phyloP scores from a whole-genome alignment of 1,284 basidiomycete genomes.

The Naganishia sp. region DNA sequence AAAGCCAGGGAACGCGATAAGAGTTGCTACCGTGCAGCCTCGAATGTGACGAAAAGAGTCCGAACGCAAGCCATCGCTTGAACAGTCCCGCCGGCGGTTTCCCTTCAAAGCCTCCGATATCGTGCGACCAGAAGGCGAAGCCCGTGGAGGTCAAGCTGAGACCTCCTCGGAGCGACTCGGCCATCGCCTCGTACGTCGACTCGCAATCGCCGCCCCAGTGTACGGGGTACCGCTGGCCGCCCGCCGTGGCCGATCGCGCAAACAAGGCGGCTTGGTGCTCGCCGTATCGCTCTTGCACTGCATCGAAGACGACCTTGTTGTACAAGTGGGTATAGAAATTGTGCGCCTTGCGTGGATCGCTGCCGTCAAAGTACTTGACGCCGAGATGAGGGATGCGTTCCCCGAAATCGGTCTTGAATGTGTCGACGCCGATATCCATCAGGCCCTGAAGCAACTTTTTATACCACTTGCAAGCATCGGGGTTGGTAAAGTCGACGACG shows the following conservation, averaged over 20 bases:
- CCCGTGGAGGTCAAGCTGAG: slow-evolving; percentile 68
- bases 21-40: slow-evolving; percentile 70
- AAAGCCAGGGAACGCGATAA: slow-evolving; percentile 74
- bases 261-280: slow-evolving; percentile 69
- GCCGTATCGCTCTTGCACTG: slow-evolving; percentile 64
- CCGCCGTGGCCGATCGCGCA: slow-evolving; percentile 65
- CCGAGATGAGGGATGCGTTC: slow-evolving; percentile 64
- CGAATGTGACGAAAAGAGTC: slow-evolving; percentile 56
- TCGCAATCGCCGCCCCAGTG: slow-evolving; percentile 75
- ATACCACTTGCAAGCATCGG: slow-evolving; percentile 68
- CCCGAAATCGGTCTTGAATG: slow-evolving; percentile 67
- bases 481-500: slow-evolving; percentile 70
- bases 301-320: slow-evolving; percentile 68
- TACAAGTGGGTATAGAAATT: slow-evolving; percentile 68
- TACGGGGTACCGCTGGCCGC: slow-evolving; percentile 63
- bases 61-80: slow-evolving; percentile 72
- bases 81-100: slow-evolving; percentile 69
- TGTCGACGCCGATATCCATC: slow-evolving; percentile 69
- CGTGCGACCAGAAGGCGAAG: slow-evolving; percentile 70
- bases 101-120: slow-evolving; percentile 75
- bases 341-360: slow-evolving; percentile 61
- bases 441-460: slow-evolving; percentile 62
- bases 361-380: slow-evolving; percentile 67
- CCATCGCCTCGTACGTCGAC: slow-evolving; percentile 75
- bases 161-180: slow-evolving; percentile 68